These are phyloP conservation scores for Glomus cerebriforme DNA, from an alignment of 192 early-diverging fungal genomes.

Conservation along the genomic window DNA sequence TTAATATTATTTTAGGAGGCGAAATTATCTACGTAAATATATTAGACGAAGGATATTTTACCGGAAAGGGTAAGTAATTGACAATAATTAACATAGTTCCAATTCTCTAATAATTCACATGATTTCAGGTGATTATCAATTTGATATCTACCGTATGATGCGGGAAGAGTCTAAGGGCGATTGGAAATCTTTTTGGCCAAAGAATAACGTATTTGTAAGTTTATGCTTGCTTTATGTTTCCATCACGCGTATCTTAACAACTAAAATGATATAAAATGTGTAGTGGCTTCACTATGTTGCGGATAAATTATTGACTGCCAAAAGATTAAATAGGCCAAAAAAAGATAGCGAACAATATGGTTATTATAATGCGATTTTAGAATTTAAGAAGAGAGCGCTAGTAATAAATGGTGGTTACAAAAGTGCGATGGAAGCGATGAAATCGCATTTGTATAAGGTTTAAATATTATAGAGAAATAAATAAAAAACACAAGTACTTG, in stretches of 20 bases:
- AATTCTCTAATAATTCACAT: conserved; percentile 8
- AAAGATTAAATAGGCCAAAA: conserved; percentile 35
- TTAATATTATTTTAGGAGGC: conserved; percentile 7
- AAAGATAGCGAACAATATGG: background rate
- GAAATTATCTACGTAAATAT: conserved; percentile 58
- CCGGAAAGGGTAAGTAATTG: conserved; percentile 34
- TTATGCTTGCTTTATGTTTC: background rate
- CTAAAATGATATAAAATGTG: background rate
- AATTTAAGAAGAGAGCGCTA: background rate
- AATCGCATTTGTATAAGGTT: background rate
- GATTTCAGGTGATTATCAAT: conserved; percentile 67
- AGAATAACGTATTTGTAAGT: conserved; percentile 55
- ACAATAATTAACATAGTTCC: too few species aligned
- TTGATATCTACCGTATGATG: conserved; percentile 76
- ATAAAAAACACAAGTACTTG: background rate
- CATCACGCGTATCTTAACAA: background rate
- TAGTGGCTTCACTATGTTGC: conserved; percentile 56
- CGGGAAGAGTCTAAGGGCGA: conserved; percentile 43
- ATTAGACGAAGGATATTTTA: conserved; percentile 56
- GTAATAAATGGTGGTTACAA: conserved; percentile 1
- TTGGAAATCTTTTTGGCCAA: conserved; percentile 48
- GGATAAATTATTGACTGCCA: conserved; percentile 47
- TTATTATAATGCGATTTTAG: conserved; percentile 4
- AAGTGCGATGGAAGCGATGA: conserved; percentile 3
- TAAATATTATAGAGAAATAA: too few species aligned